These are phyloP conservation scores for Neurospora sp. DNA, from an alignment of 495 filamentous ascomycete genomes.

Conservation along the genomic window DNA sequence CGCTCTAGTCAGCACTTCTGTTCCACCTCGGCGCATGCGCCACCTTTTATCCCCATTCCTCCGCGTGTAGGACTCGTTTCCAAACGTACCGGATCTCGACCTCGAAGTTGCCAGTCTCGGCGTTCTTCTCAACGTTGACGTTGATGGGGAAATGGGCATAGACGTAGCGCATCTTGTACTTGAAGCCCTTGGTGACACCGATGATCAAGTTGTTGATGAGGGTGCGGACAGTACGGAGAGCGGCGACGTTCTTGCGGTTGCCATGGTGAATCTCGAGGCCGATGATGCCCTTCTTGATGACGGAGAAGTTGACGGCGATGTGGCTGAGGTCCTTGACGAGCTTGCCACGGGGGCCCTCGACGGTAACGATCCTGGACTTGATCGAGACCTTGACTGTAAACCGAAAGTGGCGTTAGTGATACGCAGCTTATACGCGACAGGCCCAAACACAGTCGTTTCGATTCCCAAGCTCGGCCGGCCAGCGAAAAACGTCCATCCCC, in stretches of 20 bases:
- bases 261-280: slow-evolving; percentile 97
- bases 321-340: slow-evolving; percentile 93
- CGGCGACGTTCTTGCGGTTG: slow-evolving; percentile 90
- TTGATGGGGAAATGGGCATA: slow-evolving; percentile 99
- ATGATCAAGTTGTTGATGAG: slow-evolving; percentile 97
- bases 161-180: slow-evolving; percentile 99
- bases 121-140: slow-evolving; percentile 96
- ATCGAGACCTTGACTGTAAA: slow-evolving; percentile 83
- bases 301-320: slow-evolving; percentile 87
- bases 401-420: slow-evolving; percentile 8
- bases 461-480: background rate
- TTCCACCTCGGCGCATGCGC: background rate
- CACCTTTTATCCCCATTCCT: background rate
- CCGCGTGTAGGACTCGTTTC: background rate
- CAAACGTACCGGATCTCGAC: slow-evolving; percentile 92
- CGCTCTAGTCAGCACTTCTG: slow-evolving; percentile 19
- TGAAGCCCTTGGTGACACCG: slow-evolving; percentile 96
- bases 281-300: slow-evolving; percentile 71
- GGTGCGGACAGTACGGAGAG: slow-evolving; percentile 93
- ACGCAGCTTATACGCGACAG: slow-evolving; percentile 1
- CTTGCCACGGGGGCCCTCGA: slow-evolving; percentile 93
- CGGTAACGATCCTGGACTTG: slow-evolving; percentile 88
- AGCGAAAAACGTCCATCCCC: background rate
- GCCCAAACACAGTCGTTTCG: background rate
- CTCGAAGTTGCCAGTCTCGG: slow-evolving; percentile 74